Conservation (phyloP, 1,284 basidiomycete species). For the Pisolithus thermaeus region DNA sequence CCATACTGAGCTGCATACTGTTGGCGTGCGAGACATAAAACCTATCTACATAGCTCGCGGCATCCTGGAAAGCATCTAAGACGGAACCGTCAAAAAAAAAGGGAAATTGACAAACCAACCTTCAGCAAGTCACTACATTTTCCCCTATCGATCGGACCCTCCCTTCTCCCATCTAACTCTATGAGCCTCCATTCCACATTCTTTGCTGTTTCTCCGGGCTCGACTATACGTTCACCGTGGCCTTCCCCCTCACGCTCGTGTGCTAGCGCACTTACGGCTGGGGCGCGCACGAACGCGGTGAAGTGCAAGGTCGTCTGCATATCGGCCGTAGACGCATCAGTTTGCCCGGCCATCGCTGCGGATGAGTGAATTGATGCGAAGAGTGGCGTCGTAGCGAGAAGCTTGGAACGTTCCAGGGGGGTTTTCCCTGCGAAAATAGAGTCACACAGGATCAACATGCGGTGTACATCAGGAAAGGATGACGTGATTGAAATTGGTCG, state of each 20-base stretch:
- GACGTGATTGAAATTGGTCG: too few relatives aligned
- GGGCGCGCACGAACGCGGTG: conserved; percentile 75
- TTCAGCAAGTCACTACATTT: conserved; percentile 53
- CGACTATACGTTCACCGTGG: neutral
- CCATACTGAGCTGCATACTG: conserved; percentile 55
- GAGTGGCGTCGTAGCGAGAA: conserved; percentile 69
- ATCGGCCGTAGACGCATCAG: conserved; percentile 40
- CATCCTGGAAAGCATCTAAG: conserved; percentile 45
- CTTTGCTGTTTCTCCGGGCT: conserved; percentile 13
- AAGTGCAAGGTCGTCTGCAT: conserved; percentile 78
- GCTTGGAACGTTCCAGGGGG: conserved; percentile 65
- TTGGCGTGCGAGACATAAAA: conserved; percentile 53
- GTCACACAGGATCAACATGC: too few relatives aligned
- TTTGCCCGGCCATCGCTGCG: conserved; percentile 67
- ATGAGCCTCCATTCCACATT: conserved; percentile 36
- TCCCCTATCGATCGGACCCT: conserved; percentile 77
- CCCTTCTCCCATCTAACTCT: conserved; percentile 77
- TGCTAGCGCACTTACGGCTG: conserved; percentile 26
- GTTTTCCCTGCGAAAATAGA: conserved; percentile 43
- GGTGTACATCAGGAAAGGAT: too few relatives aligned
- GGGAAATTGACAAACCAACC: conserved; percentile 32
- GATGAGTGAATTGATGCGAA: conserved; percentile 73
- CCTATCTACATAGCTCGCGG: conserved; percentile 61
- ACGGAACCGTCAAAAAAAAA: neutral
- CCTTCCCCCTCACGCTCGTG: conserved; percentile 5